These are phyloP conservation scores for Xylariales sp. DNA, from an alignment of 2,329 filamentous ascomycete species.

Conservation along the genomic window DNA sequence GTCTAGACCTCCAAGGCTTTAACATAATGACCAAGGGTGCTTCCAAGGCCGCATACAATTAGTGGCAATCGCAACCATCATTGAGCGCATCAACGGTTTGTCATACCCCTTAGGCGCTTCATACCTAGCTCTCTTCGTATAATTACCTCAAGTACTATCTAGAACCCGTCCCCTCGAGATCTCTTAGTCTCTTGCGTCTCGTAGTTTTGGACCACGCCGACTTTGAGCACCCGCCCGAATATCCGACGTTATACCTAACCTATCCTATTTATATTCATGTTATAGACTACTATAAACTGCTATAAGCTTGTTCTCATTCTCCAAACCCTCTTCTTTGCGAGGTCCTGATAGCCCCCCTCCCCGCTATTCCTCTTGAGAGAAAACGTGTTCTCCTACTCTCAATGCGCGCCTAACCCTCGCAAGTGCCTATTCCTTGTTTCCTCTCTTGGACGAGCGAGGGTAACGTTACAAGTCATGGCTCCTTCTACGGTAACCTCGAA, in stretches of 20 bases:
- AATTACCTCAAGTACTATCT: conserved; percentile 5
- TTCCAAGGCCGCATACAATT: conserved; percentile 25
- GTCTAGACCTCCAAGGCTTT: conserved; percentile 4
- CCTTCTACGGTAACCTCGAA: conserved; percentile 72
- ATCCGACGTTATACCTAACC: not conserved
- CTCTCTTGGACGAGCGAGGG: conserved; percentile 11
- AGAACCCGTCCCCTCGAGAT: not conserved
- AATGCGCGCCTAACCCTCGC: conserved; percentile 20
- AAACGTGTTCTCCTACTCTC: not conserved
- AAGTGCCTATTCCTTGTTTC: not conserved
- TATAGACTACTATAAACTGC: not conserved
- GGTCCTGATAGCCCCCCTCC: not conserved
- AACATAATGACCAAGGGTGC: conserved; percentile 17
- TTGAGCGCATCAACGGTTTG: conserved; percentile 22
- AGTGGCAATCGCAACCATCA: conserved; percentile 10
- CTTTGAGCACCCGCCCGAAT: not conserved
- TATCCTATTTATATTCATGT: not conserved
- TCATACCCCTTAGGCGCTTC: not conserved
- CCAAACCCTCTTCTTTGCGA: not conserved
- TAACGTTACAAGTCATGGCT: conserved; percentile 57
- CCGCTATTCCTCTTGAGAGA: conserved; percentile 1
- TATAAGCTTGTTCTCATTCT: not conserved
- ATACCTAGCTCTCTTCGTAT: conserved; percentile 8
- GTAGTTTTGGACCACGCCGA: not conserved
- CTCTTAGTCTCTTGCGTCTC: not conserved